These are phyloP conservation scores for Rhododendron kiyosumense DNA, from an alignment of 148 eudicot species.

Conservation along the genomic window DNA sequence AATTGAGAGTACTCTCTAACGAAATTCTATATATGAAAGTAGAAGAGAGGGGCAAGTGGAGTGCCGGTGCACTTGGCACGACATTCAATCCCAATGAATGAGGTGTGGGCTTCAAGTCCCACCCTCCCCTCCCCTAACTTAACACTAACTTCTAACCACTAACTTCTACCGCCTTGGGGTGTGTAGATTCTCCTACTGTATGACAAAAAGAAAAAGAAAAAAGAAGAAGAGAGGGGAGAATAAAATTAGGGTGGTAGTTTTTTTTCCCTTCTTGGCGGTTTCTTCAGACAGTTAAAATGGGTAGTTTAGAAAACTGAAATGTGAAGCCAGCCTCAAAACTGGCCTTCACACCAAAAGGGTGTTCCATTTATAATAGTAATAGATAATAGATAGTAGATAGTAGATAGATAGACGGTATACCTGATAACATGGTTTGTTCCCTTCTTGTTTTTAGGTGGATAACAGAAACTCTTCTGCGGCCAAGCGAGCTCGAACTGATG, in stretches of 20 bases:
- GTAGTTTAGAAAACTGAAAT: not conserved
- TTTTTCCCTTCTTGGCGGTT: not conserved
- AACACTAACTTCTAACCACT: too few relatives aligned
- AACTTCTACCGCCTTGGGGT: too few relatives aligned
- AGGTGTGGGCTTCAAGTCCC: not conserved
- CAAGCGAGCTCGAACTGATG: slow-evolving; percentile 92
- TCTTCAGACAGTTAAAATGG: not conserved
- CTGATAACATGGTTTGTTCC: not conserved
- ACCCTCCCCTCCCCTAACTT: not conserved
- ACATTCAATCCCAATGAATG: not conserved
- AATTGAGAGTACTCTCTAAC: too few relatives aligned
- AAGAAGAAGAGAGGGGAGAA: too few relatives aligned
- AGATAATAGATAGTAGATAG: not conserved
- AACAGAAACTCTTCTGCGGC: slow-evolving; percentile 73
- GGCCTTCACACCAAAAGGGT: not conserved
- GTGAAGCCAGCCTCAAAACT: not conserved
- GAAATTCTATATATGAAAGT: too few relatives aligned
- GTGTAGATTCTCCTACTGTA: too few relatives aligned
- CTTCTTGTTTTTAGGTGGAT: slow-evolving; percentile 49
- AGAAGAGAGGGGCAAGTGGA: not conserved
- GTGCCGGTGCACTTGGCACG: not conserved
- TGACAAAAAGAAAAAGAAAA: too few relatives aligned
- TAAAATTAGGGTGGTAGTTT: not conserved
- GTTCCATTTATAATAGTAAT: not conserved
- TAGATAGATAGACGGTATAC: not conserved